Percentiles rank a stretch among this genome's conserved stretches.
Evolutionary conservation across 331 rosid genomes (phyloP).

Genomic region (Cucumis variabilis): DNA sequence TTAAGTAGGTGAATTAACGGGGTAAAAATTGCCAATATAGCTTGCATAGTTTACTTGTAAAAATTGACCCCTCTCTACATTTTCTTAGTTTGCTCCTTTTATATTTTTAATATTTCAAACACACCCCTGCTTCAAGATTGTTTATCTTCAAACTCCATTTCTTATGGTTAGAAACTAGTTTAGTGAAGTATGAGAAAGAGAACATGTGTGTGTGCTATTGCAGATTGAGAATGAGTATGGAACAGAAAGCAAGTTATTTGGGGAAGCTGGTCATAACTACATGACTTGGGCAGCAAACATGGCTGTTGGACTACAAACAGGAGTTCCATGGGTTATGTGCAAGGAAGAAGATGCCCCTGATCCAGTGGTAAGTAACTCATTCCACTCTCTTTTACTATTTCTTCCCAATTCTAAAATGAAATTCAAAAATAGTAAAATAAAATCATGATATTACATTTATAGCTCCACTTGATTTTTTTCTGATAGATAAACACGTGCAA

Average conservation of each 20-base stretch:
- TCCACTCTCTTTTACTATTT: constrained; percentile 26
- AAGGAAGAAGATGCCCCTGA: constrained; percentile 99
- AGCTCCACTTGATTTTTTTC: background rate
- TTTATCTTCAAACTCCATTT: background rate
- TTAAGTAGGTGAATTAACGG: background rate
- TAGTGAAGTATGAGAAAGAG: background rate
- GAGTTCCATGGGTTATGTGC: constrained; percentile 99
- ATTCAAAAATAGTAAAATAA: background rate
- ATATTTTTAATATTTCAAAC: background rate
- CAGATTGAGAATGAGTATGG: constrained; percentile 99
- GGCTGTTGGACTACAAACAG: constrained; percentile 89
- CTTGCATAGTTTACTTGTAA: no score
- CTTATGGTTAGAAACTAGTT: background rate
- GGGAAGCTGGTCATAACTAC: constrained; percentile 78
- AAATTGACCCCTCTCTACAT: no score
- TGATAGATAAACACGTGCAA: constrained; percentile 94
- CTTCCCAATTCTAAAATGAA: background rate
- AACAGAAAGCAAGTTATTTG: constrained; percentile 70
- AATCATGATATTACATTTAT: background rate
- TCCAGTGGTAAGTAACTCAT: constrained; percentile 86
- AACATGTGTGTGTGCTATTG: background rate
- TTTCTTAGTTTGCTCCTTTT: background rate
- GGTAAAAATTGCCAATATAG: no score
- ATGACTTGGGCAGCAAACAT: constrained; percentile 96
- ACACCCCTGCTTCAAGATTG: background rate